These are phyloP conservation scores for Metschnikowia anglica DNA, from an alignment of 805 yeast species.

Conservation along the genomic window DNA sequence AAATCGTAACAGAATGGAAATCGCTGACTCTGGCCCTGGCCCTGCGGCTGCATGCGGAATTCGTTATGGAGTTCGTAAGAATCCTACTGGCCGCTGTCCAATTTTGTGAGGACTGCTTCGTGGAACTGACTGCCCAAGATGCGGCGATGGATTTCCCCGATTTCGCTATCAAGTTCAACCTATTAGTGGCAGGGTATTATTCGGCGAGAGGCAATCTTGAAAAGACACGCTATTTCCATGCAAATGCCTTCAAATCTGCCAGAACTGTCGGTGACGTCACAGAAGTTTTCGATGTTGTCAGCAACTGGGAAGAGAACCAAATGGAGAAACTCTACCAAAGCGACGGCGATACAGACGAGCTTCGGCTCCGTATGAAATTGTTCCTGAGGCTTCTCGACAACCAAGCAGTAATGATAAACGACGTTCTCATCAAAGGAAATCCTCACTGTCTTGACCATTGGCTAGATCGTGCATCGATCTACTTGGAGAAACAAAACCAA, in stretches of 20 bases:
- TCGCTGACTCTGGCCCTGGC: no score
- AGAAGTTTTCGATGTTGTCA: conserved; percentile 57
- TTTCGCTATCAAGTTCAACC: conserved; percentile 51
- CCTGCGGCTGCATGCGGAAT: conserved; percentile 6
- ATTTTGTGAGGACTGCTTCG: conserved; percentile 6
- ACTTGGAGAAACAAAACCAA: conserved; percentile 33
- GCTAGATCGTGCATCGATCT: conserved; percentile 58
- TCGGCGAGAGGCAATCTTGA: conserved; percentile 34
- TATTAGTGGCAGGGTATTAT: conserved; percentile 49
- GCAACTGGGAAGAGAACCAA: conserved; percentile 56
- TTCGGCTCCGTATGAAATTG: conserved; percentile 45
- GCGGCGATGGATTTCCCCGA: conserved; percentile 49
- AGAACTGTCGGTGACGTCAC: conserved; percentile 61
- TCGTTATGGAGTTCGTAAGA: conserved; percentile 9
- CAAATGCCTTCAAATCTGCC: conserved; percentile 47
- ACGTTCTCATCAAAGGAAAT: conserved; percentile 62
- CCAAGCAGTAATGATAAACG: conserved; percentile 61
- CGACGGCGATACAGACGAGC: conserved; percentile 20
- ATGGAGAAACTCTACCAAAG: conserved; percentile 26
- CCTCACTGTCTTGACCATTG: conserved; percentile 64
- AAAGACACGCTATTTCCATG: conserved; percentile 38
- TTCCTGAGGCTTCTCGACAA: conserved; percentile 58
- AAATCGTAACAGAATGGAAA: background rate
- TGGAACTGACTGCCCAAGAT: conserved; percentile 7
- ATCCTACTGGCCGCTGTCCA: background rate